These are phyloP conservation scores for Coelastrella sp. DNA, from an alignment of 139 green algal genomes.

Conservation along the genomic window DNA sequence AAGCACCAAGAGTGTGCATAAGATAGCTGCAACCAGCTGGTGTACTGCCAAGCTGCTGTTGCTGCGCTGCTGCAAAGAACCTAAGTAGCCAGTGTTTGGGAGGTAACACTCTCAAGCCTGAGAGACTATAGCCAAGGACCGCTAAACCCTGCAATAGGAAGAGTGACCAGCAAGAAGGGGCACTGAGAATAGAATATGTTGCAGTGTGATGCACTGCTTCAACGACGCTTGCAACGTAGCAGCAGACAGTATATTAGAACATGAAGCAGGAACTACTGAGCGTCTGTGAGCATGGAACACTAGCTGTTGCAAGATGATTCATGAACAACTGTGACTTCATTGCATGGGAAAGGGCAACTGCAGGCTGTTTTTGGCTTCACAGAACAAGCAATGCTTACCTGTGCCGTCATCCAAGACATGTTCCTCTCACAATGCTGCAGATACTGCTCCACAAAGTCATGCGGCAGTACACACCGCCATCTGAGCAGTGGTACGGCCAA, in stretches of 20 bases:
- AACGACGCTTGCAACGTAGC: too few species aligned
- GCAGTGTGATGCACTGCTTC: too few species aligned
- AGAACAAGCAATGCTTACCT: slow-evolving; percentile 3
- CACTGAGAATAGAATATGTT: too few species aligned
- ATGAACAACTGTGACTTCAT: too few species aligned
- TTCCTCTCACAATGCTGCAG: neutral
- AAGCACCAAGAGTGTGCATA: slow-evolving; percentile 22
- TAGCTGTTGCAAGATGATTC: too few species aligned
- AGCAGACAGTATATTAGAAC: too few species aligned
- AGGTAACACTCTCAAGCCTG: slow-evolving; percentile 15
- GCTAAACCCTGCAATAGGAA: slow-evolving; percentile 20
- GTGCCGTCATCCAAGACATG: neutral
- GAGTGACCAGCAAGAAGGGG: neutral
- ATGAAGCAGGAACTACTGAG: too few species aligned
- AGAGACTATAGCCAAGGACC: slow-evolving; percentile 19
- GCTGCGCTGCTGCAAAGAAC: neutral
- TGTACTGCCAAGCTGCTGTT: neutral
- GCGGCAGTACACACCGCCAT: neutral
- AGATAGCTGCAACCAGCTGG: slow-evolving; percentile 44
- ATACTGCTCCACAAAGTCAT: slow-evolving; percentile 14
- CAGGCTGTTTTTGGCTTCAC: too few species aligned
- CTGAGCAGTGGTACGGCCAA: slow-evolving; percentile 13
- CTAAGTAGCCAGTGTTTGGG: neutral
- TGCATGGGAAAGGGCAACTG: too few species aligned
- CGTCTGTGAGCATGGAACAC: too few species aligned